Evolutionary conservation across 306 rosid genomes (phyloP), one percentile per base, ranked within the genome.

Genomic region (Spatholobus suberectus): DNA sequence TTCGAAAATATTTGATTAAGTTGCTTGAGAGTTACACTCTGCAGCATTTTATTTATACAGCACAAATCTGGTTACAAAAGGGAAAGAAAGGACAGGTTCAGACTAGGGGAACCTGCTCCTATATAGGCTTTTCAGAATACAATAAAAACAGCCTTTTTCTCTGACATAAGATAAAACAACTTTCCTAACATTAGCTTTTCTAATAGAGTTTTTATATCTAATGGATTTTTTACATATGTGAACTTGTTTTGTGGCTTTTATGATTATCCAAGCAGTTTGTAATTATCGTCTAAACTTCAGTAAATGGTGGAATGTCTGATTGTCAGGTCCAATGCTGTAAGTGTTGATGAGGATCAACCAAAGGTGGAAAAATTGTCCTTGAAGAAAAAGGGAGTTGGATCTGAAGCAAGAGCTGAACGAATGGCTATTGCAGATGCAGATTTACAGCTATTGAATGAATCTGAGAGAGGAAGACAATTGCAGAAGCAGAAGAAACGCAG

Each of bases 401-500:
- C 98, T 40, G 97, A 94, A 83, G 98, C 90, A 76, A 92, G 89
- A 86, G 92, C 96, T 32, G 96, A 90, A 69, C 89, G 92, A 85
- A 84, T 92, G 80, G 95, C 92, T 57, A 96, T 83, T 88, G 92
- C 96, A 55, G 91, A 92, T 85, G 76, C 81, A 29, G 99, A 96
- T 92, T 76, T 93, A 17, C 97, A 96, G 79, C 88, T 93, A 82
- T 67, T 96, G 83, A 89, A 85, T 88, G 91, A 89, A 75, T 84
- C 88, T 82, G 98, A 96, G 78, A 87, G 96, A 86, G 97, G 91
- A 82, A 91, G 99, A 79, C 94, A 90, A 26, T 85, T 94, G 87
- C 97, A 75, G 86, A 96, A 94, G 86, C 92, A 91, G 88, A 96
- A 91, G 91, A 96, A 89, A 85, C 97, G 96, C 70, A 85, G 93